Evolutionary conservation across 495 filamentous ascomycete species (phyloP).

Genomic region (Podospora didyma): DNA sequence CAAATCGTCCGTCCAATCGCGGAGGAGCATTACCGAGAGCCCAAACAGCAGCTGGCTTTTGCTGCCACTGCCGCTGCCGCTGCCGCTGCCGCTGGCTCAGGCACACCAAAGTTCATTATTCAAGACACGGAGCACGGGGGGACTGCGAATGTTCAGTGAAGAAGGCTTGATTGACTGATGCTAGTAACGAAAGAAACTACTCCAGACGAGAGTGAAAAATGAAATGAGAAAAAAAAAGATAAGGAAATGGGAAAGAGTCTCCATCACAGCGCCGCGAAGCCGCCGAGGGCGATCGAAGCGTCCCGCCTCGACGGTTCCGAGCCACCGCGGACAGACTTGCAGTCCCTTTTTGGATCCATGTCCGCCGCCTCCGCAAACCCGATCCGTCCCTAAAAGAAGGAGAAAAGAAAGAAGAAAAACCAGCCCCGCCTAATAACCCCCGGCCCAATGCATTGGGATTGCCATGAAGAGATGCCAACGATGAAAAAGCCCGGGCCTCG

Average conservation of each 20-base stretch:
- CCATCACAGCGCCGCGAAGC: neutral
- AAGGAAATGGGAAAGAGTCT: neutral
- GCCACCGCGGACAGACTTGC: conserved; percentile 4
- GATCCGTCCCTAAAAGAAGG: conserved; percentile 5
- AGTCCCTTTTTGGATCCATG: conserved; percentile 14
- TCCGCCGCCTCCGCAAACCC: conserved; percentile 11
- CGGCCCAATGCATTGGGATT: conserved; percentile 11
- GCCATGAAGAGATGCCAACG: neutral
- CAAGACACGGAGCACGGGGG: neutral
- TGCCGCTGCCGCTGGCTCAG: too few species aligned
- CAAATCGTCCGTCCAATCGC: conserved; percentile 4
- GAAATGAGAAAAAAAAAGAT: conserved; percentile 2
- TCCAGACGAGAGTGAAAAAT: conserved; percentile 9
- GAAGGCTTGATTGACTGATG: conserved; percentile 34
- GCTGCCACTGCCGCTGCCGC: too few species aligned
- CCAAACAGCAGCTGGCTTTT: neutral
- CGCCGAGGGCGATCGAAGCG: neutral
- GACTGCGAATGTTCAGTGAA: conserved; percentile 4
- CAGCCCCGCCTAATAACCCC: conserved; percentile 9
- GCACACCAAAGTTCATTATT: neutral
- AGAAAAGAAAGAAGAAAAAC: conserved; percentile 3
- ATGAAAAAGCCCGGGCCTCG: neutral
- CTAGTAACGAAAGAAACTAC: conserved; percentile 12
- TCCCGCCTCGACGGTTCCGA: neutral
- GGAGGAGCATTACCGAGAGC: neutral